These are phyloP conservation scores for Takakia lepidozioides DNA, from an alignment of 225 moss, liverwort and hornwort genomes.

Conservation along the genomic window DNA sequence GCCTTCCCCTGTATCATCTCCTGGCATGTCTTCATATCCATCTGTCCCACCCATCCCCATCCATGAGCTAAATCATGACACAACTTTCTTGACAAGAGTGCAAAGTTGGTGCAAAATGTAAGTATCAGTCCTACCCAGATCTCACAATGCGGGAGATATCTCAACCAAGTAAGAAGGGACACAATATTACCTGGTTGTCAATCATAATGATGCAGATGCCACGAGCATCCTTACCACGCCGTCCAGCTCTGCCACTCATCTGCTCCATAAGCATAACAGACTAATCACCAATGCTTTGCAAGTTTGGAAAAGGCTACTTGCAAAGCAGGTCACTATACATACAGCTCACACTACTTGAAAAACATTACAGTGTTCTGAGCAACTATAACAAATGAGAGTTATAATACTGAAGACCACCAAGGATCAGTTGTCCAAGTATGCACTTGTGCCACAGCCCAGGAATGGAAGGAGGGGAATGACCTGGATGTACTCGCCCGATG, in stretches of 20 bases:
- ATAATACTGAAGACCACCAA: no score
- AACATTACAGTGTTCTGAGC: no score
- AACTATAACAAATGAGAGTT: no score
- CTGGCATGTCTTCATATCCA: conserved; percentile 87
- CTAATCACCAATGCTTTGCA: conserved; percentile 16
- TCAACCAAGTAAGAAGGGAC: conserved; percentile 6
- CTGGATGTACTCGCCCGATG: conserved; percentile 54
- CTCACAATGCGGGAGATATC: no score
- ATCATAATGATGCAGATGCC: conserved; percentile 97
- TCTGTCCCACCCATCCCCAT: conserved; percentile 32
- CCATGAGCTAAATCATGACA: no score
- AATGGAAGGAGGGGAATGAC: conserved; percentile 2
- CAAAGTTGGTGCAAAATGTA: no score
- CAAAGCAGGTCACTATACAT: no score
- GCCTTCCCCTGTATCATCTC: conserved; percentile 93
- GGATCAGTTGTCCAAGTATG: no score
- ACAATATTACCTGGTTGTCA: conserved; percentile 55
- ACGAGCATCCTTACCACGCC: conserved; percentile 88
- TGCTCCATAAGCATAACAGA: conserved; percentile 19
- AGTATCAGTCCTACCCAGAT: no score
- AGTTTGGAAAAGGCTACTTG: no score
- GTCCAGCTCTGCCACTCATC: conserved; percentile 99
- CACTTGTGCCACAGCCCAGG: background rate
- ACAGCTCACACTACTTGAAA: no score
- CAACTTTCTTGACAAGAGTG: no score